These are phyloP conservation scores for Wallacemonas sp. DNA, from an alignment of 208 protist species.

Conservation along the genomic window DNA sequence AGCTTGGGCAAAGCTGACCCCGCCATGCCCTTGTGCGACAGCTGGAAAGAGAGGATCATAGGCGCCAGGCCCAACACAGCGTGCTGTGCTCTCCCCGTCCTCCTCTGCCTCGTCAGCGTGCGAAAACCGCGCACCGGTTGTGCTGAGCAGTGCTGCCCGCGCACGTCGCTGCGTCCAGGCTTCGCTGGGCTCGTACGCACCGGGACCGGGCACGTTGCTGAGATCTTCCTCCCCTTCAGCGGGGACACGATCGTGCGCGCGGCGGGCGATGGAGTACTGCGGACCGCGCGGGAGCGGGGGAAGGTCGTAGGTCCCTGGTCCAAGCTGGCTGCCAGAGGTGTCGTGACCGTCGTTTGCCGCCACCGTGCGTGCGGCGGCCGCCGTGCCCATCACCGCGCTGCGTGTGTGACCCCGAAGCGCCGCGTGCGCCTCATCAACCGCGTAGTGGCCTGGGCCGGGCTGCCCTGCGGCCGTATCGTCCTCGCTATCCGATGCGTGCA, in stretches of 20 bases:
- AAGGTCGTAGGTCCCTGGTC: constrained; percentile 5
- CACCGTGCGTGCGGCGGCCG: too few species aligned
- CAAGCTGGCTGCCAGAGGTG: neutral
- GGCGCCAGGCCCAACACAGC: constrained; percentile 27
- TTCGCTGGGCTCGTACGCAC: constrained; percentile 30
- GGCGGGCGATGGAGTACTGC: constrained; percentile 1
- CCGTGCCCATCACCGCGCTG: constrained; percentile 34
- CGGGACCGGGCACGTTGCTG: constrained; percentile 36
- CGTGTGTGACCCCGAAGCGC: neutral
- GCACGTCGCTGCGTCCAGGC: constrained; percentile 7
- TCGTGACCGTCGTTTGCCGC: neutral
- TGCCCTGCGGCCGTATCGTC: neutral
- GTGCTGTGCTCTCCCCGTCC: neutral
- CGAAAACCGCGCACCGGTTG: constrained; percentile 3
- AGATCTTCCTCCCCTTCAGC: neutral
- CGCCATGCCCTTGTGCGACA: neutral
- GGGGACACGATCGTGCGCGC: neutral
- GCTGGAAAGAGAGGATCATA: neutral
- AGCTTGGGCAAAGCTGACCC: constrained; percentile 13
- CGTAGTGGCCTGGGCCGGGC: constrained; percentile 6
- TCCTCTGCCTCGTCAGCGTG: neutral
- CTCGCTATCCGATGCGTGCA: constrained; percentile 1
- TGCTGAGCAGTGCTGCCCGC: constrained; percentile 18
- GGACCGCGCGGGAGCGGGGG: neutral
- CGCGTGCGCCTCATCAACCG: neutral